A percentile compares a stretch with the other conserved stretches of the same genome.
These are phyloP conservation scores for Xylariaceae sp. DNA, from an alignment of 2,329 filamentous ascomycete genomes.

Conservation along the genomic window DNA sequence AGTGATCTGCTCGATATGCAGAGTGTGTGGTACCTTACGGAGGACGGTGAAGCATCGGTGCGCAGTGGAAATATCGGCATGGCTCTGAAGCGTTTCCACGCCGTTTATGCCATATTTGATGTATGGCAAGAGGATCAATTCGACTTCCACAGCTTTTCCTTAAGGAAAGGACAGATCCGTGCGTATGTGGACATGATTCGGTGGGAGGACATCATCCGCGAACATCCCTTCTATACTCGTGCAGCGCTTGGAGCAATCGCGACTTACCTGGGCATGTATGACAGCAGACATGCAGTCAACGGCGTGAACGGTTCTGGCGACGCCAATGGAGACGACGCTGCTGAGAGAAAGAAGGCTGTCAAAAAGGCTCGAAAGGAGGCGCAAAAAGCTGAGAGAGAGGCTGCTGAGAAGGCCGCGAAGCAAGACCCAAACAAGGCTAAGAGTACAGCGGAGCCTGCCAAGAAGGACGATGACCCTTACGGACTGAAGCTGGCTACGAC, in stretches of 20 bases:
- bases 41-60: constrained; percentile 86
- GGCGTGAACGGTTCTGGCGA: constrained; percentile 52
- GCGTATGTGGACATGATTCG: constrained; percentile 94
- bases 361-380: constrained; percentile 88
- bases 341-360: constrained; percentile 77
- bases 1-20: constrained; percentile 97
- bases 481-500: constrained; percentile 78
- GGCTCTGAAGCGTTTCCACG: constrained; percentile 87
- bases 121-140: constrained; percentile 98
- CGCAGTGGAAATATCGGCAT: constrained; percentile 78
- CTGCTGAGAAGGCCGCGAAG: constrained; percentile 72
- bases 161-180: constrained; percentile 93
- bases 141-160: constrained; percentile 95
- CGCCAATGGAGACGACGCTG: constrained; percentile 49
- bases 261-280: constrained; percentile 74
- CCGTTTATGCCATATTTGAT: constrained; percentile 89
- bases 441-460: constrained; percentile 65
- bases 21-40: constrained; percentile 93
- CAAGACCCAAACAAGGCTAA: constrained; percentile 78
- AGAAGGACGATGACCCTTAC: constrained; percentile 84
- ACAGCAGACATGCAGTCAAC: constrained; percentile 65
- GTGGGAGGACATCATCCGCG: constrained; percentile 88
- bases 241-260: constrained; percentile 78
- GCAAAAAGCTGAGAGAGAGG: constrained; percentile 69
- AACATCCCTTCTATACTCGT: constrained; percentile 88